phyloP scores from a whole-genome alignment of 352 stramenopile species.

The Globisporangium cystogenes region DNA sequence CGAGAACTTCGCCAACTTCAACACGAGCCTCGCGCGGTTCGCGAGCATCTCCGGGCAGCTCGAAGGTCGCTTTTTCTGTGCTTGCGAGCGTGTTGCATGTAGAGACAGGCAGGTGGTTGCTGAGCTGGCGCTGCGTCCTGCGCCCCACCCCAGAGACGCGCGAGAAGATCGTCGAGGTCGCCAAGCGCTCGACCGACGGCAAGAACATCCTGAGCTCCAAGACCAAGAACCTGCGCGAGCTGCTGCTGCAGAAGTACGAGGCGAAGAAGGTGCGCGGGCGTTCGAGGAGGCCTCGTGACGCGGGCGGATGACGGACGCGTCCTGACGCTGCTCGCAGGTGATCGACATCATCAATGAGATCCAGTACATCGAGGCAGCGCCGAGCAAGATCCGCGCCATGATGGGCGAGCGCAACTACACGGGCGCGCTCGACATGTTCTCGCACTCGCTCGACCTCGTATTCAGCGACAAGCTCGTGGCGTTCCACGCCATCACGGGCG shows the following conservation, averaged over 20 bases:
- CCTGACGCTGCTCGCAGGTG: too few species aligned
- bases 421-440: conserved; percentile 67
- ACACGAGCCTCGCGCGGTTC: conserved; percentile 78
- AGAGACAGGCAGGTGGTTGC: too few species aligned
- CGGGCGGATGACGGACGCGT: too few species aligned
- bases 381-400: conserved; percentile 52
- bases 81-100: too few species aligned
- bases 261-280: conserved; percentile 50
- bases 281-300: not conserved
- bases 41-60: conserved; percentile 71
- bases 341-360: conserved; percentile 84
- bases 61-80: conserved; percentile 63
- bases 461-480: conserved; percentile 76
- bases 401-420: conserved; percentile 52
- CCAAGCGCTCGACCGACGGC: conserved; percentile 62
- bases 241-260: conserved; percentile 79
- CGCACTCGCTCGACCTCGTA: conserved; percentile 66
- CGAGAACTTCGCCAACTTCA: conserved; percentile 82
- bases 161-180: conserved; percentile 62
- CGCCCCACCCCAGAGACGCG: conserved; percentile 58
- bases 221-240: conserved; percentile 75
- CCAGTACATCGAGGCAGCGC: conserved; percentile 71
- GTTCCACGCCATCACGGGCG: conserved; percentile 69
- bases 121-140: too few species aligned
- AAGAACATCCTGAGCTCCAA: conserved; percentile 80